A percentile compares a stretch with the other conserved stretches of the same genome.
These are phyloP conservation scores for Colletotrichum echinochloae DNA, from an alignment of 2,329 filamentous ascomycete genomes.

Conservation along the genomic window DNA sequence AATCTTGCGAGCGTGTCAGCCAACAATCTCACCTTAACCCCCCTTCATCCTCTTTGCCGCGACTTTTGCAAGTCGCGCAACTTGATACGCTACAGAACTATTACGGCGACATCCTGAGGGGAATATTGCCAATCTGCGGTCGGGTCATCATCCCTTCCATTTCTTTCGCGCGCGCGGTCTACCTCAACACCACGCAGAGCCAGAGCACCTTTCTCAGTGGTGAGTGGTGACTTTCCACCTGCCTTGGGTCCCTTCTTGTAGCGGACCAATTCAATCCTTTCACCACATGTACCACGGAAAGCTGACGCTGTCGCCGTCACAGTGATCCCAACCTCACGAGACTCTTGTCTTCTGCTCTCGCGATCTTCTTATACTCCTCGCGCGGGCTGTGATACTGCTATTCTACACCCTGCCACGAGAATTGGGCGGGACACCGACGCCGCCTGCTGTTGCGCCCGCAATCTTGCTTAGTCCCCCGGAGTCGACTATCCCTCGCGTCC, in stretches of 20 bases:
- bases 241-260: constrained; percentile 4
- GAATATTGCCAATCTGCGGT: constrained; percentile 16
- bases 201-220: constrained; percentile 25
- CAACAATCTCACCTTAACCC: constrained; percentile 16
- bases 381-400: constrained; percentile 24
- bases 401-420: constrained; percentile 23
- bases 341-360: constrained; percentile 14
- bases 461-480: neutral
- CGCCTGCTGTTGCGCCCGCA: constrained; percentile 20
- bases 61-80: constrained; percentile 1
- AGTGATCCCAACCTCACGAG: constrained; percentile 25
- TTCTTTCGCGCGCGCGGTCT: constrained; percentile 12
- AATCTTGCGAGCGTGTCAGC: constrained; percentile 18
- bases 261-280: constrained; percentile 27
- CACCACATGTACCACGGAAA: constrained; percentile 19
- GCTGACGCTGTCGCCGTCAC: constrained; percentile 31
- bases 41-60: constrained; percentile 16
- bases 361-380: neutral
- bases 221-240: constrained; percentile 30
- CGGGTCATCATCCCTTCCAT: constrained; percentile 15
- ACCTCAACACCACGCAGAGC: constrained; percentile 11
- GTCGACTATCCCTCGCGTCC: neutral
- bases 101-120: constrained; percentile 12
- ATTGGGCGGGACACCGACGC: constrained; percentile 16
- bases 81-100: constrained; percentile 4